These are phyloP conservation scores for Oenanthe javanica DNA, from an alignment of 140 eudicot species.

Conservation along the genomic window DNA sequence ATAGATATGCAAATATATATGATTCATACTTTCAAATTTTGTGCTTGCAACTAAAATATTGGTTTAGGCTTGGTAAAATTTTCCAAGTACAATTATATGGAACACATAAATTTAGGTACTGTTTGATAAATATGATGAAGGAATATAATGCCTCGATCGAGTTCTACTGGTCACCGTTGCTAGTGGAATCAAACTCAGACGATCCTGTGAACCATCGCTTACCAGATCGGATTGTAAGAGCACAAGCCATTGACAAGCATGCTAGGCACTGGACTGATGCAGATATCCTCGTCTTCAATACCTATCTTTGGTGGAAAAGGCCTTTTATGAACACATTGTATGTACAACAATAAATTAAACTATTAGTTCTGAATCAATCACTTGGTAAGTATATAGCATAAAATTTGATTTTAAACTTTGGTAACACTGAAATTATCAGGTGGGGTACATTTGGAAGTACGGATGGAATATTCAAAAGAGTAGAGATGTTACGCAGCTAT, in stretches of 20 bases:
- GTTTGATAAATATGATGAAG: constrained; percentile 30
- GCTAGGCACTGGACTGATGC: constrained; percentile 72
- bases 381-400: background rate
- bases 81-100: background rate
- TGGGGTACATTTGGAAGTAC: constrained; percentile 71
- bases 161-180: constrained; percentile 70
- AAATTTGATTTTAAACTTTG: background rate
- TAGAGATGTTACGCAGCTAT: constrained; percentile 63
- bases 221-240: constrained; percentile 46
- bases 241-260: constrained; percentile 59
- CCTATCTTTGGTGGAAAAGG: constrained; percentile 71
- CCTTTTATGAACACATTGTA: constrained; percentile 56
- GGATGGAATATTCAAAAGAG: constrained; percentile 58
- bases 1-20: no score
- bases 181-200: constrained; percentile 71
- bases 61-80: background rate
- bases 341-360: constrained; percentile 13
- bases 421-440: constrained; percentile 27
- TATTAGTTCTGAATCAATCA: background rate
- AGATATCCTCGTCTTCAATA: constrained; percentile 52
- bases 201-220: constrained; percentile 53
- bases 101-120: background rate
- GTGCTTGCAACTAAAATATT: background rate
- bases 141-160: constrained; percentile 71
- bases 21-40: background rate